These are phyloP conservation scores for Glomus cerebriforme DNA, from an alignment of 192 early-diverging fungal genomes.

Conservation along the genomic window DNA sequence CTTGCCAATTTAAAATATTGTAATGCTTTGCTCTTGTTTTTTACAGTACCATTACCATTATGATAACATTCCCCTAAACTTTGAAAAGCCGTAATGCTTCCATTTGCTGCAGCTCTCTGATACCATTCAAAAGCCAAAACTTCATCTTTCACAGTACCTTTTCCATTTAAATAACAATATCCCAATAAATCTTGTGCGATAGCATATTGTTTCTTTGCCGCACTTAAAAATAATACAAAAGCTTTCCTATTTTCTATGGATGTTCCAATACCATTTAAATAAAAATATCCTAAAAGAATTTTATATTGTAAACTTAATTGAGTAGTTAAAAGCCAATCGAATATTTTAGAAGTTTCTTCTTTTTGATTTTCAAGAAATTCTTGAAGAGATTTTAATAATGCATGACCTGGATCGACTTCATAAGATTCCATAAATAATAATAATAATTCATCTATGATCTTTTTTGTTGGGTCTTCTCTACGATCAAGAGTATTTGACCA, in stretches of 20 bases:
- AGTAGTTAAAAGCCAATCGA: not conserved
- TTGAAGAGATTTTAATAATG: not conserved
- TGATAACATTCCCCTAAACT: slow-evolving; percentile 62
- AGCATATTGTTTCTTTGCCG: slow-evolving; percentile 10
- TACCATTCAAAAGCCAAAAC: slow-evolving; percentile 16
- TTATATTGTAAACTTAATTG: slow-evolving; percentile 1
- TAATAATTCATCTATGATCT: not conserved
- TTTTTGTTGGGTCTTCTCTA: not conserved
- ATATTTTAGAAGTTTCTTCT: not conserved
- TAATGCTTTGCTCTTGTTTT: slow-evolving; percentile 46
- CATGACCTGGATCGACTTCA: not conserved
- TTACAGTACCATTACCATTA: slow-evolving; percentile 37
- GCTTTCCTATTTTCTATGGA: not conserved
- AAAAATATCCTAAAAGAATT: slow-evolving; percentile 17
- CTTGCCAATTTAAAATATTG: slow-evolving; percentile 62
- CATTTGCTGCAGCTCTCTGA: not conserved
- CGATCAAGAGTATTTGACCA: not conserved
- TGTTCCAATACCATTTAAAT: slow-evolving; percentile 7
- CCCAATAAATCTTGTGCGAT: slow-evolving; percentile 12
- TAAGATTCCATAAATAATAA: not conserved
- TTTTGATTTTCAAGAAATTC: not conserved
- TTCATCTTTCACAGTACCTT: not conserved
- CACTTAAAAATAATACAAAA: not conserved
- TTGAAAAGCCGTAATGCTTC: slow-evolving; percentile 10
- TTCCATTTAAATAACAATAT: slow-evolving; percentile 1